A percentile compares a stretch with the other conserved stretches of the same genome.
phyloP scores from a whole-genome alignment of 768 basidiomycete genomes.

The Tylopilus sp. region DNA sequence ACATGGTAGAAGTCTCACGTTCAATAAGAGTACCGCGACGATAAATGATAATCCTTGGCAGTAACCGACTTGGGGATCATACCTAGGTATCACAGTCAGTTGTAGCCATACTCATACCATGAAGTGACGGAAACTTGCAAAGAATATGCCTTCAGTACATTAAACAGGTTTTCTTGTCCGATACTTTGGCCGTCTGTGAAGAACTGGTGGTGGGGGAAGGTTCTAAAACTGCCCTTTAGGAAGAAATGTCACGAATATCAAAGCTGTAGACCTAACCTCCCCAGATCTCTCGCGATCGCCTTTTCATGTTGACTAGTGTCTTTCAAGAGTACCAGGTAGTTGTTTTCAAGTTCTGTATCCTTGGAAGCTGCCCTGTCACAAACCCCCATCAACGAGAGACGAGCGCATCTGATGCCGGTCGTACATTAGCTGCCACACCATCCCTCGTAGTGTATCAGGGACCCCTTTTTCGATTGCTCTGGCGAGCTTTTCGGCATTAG shows the following conservation, averaged over 20 bases:
- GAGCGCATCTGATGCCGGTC: conserved; percentile 12
- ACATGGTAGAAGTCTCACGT: conserved; percentile 50
- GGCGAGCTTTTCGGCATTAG: conserved; percentile 74
- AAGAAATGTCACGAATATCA: neutral
- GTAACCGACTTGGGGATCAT: conserved; percentile 93
- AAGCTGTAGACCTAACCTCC: conserved; percentile 51
- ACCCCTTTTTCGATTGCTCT: conserved; percentile 91
- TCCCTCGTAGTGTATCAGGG: conserved; percentile 81
- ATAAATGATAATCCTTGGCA: conserved; percentile 97
- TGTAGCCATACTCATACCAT: neutral
- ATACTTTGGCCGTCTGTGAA: conserved; percentile 93
- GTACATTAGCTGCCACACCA: conserved; percentile 97
- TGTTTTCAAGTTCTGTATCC: conserved; percentile 77
- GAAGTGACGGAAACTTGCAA: conserved; percentile 48
- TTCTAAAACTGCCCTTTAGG: conserved; percentile 44
- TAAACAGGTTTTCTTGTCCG: conserved; percentile 96
- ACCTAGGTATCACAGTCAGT: conserved; percentile 45
- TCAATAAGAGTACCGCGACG: conserved; percentile 87
- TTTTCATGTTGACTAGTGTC: conserved; percentile 89
- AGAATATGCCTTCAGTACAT: conserved; percentile 96
- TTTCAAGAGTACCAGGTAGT: conserved; percentile 80
- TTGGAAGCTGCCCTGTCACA: conserved; percentile 84
- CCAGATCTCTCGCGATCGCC: conserved; percentile 88
- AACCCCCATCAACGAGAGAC: conserved; percentile 12
- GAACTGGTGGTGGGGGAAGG: conserved; percentile 95